Conservation (phyloP, 2,329 filamentous ascomycete species). For the Fusarium piperis region DNA sequence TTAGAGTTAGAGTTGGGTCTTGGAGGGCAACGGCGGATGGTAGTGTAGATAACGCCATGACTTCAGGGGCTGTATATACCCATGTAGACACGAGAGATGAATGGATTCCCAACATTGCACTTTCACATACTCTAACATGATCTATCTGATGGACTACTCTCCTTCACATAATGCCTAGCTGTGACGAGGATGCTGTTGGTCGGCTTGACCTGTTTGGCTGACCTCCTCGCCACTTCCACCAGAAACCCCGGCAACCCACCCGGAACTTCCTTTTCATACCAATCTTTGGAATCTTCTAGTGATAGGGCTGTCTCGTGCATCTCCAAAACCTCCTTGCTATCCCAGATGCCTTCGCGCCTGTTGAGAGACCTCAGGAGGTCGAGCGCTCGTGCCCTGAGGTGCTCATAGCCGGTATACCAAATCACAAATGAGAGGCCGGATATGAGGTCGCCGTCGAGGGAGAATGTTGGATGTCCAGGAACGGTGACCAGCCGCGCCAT, state of each 20-base stretch:
- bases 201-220: not conserved
- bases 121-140: not conserved
- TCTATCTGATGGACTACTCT: not conserved
- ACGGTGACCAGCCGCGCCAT: not conserved
- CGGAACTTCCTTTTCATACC: not conserved
- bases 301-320: not conserved
- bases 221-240: not conserved
- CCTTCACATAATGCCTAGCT: not conserved
- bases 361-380: constrained; percentile 21
- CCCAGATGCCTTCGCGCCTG: not conserved
- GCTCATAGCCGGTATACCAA: not conserved
- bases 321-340: not conserved
- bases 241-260: not conserved
- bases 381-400: constrained; percentile 7
- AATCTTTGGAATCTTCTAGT: not conserved
- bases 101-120: not conserved
- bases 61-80: not conserved
- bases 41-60: not conserved
- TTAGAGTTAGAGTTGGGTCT: not conserved
- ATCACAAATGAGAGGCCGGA: constrained; percentile 18
- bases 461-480: constrained; percentile 9
- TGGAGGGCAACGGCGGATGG: not conserved
- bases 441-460: constrained; percentile 17
- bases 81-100: not conserved
- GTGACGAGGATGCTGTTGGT: not conserved